Percentiles rank a stretch among this genome's conserved stretches.
Evolutionary conservation across 2,329 filamentous ascomycete genomes (phyloP).

Genomic region (Alternaria sp.): DNA sequence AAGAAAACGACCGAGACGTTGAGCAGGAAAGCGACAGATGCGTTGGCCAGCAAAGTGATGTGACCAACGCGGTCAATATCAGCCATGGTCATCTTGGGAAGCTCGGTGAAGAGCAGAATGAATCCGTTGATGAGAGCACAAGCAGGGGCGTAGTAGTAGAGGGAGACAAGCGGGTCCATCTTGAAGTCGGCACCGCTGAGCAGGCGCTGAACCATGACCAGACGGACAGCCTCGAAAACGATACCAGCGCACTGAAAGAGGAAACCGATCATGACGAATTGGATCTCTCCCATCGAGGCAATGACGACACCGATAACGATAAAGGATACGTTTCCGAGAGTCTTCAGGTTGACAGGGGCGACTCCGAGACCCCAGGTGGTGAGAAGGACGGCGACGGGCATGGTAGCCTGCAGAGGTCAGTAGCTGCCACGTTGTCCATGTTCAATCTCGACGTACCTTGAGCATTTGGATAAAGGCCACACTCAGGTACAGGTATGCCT

Average conservation of each 20-base stretch:
- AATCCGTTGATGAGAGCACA: slow-evolving; percentile 83
- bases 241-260: slow-evolving; percentile 81
- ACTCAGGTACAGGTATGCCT: slow-evolving; percentile 93
- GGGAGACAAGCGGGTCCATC: slow-evolving; percentile 88
- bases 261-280: slow-evolving; percentile 84
- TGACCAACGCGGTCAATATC: slow-evolving; percentile 78
- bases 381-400: slow-evolving; percentile 89
- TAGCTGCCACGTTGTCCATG: not conserved
- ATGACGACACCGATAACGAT: slow-evolving; percentile 96
- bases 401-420: slow-evolving; percentile 73
- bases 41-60: slow-evolving; percentile 77
- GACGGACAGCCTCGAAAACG: slow-evolving; percentile 80
- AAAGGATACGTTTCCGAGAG: slow-evolving; percentile 89
- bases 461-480: slow-evolving; percentile 99
- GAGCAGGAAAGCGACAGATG: slow-evolving; percentile 78
- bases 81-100: slow-evolving; percentile 72
- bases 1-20: slow-evolving; percentile 88
- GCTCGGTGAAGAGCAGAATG: slow-evolving; percentile 76
- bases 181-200: slow-evolving; percentile 86
- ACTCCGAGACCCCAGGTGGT: slow-evolving; percentile 89
- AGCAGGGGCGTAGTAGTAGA: slow-evolving; percentile 89
- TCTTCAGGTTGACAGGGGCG: slow-evolving; percentile 81
- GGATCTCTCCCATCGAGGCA: slow-evolving; percentile 93
- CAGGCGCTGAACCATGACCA: slow-evolving; percentile 84
- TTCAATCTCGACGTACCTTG: slow-evolving; percentile 69